Base-by-base conservation (phyloP, 1,284 basidiomycete genomes). In the Sporisorium scitamineum region DNA sequence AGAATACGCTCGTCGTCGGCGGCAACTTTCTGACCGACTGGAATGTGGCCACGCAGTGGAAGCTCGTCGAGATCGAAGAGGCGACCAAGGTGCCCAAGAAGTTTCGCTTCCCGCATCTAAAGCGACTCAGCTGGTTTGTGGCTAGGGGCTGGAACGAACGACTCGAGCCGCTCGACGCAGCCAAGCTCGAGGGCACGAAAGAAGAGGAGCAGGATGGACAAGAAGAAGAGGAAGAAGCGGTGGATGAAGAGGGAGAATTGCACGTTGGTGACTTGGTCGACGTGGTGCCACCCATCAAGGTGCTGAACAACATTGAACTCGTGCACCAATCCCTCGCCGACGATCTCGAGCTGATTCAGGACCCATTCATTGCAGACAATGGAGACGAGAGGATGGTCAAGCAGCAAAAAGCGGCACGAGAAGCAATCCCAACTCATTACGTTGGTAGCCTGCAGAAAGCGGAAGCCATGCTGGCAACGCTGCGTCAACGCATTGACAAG, bases 1-100 rank as follows among this genome's bases (percentile, higher is more conserved):
- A 89, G 47, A 94, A 98, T 84, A 93, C 95, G 3, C 88, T 99
- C 42, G 96, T 99, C 0, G 95, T 98, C 82, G 96, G 96, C 3
- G 96, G 96, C 41, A 99, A 99, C 86, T 99, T 74, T 44, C 53
- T 67, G 32, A 59, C 62, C 37, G 79, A 81, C 51, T 50, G 80
- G 65, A 72, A 66, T 66, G 78, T 69, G 29, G 65, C 62, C 18
- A 54, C 68, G 34, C 85, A 98, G 86, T 88, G 97, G 37, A 90
- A 90, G 68, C 89, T 98, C 22, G 89, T 94, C 54, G 91, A 95
- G 61, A 96, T 99, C 79, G 96, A 99, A 86, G 92, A 93, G 69
- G 89, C 90, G 3, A 98, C 95, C 2, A 92, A 93, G 64, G 96
- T 98, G 0, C 95, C 96, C 0, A 94, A 93, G 85, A 95, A 95